Evolutionary conservation across 441 rosid genomes (phyloP).

Genomic region (Adansonia gregorii): DNA sequence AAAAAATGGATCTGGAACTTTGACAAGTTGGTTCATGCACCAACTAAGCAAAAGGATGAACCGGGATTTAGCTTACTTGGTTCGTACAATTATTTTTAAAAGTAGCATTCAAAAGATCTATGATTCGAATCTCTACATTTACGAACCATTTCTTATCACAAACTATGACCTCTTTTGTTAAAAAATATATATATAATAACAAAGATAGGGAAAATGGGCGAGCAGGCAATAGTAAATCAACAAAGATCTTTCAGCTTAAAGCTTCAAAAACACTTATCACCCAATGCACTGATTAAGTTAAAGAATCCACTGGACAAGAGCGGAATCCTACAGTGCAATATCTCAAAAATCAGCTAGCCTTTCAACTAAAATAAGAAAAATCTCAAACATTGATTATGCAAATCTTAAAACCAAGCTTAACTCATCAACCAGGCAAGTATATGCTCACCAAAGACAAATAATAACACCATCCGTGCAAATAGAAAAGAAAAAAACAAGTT

Average conservation of each 20-base stretch:
- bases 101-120: too few relatives aligned
- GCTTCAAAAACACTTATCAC: not conserved
- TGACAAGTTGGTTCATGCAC: too few relatives aligned
- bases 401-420: not conserved
- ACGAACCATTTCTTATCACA: too few relatives aligned
- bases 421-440: not conserved
- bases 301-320: slow-evolving; percentile 8
- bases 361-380: not conserved
- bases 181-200: too few relatives aligned
- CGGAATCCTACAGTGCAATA: not conserved
- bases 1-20: too few relatives aligned
- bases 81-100: too few relatives aligned
- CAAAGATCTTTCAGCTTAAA: not conserved
- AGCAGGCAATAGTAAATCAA: not conserved
- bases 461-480: slow-evolving; percentile 11
- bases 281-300: slow-evolving; percentile 7
- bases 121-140: too few relatives aligned
- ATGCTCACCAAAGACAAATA: slow-evolving; percentile 10
- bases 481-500: not conserved
- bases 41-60: too few relatives aligned
- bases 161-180: too few relatives aligned
- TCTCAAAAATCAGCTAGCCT: not conserved
- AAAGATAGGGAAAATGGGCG: too few relatives aligned
- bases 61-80: too few relatives aligned
- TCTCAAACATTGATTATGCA: not conserved